Evolutionary conservation across 352 stramenopile species (phyloP).

Genomic region (Phytophthora europaea): DNA sequence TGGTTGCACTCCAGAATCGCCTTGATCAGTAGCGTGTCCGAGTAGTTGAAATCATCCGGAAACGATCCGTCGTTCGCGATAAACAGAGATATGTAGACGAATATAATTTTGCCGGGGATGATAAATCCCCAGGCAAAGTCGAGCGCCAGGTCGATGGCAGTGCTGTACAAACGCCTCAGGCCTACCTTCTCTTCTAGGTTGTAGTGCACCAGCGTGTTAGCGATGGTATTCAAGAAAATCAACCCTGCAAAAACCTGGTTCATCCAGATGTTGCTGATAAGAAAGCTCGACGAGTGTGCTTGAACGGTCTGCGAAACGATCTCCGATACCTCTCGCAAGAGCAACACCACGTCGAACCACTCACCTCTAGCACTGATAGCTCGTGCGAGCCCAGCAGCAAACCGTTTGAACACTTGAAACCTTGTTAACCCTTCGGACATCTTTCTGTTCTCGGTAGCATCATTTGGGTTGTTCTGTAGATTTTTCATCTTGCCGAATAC

Average conservation of each 20-base stretch:
- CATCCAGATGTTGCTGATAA: slow-evolving; percentile 47
- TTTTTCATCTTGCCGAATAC: slow-evolving; percentile 30
- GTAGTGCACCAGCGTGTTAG: slow-evolving; percentile 38
- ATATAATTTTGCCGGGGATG: slow-evolving; percentile 43
- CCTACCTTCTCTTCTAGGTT: slow-evolving; percentile 33
- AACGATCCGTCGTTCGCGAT: slow-evolving; percentile 32
- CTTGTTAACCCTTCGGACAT: background rate
- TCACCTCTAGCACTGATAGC: slow-evolving; percentile 20
- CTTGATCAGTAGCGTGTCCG: slow-evolving; percentile 40
- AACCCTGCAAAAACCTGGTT: slow-evolving; percentile 42
- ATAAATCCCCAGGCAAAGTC: slow-evolving; percentile 46
- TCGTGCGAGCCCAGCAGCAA: slow-evolving; percentile 21
- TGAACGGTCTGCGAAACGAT: slow-evolving; percentile 44
- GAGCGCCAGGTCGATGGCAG: slow-evolving; percentile 36
- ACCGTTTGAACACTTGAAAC: slow-evolving; percentile 17
- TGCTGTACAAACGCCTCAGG: slow-evolving; percentile 34
- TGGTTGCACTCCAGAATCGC: slow-evolving; percentile 47
- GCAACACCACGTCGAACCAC: slow-evolving; percentile 24
- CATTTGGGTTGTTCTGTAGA: background rate
- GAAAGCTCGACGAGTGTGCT: slow-evolving; percentile 39
- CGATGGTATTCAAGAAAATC: slow-evolving; percentile 48
- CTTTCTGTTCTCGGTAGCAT: background rate
- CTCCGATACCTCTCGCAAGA: slow-evolving; percentile 35
- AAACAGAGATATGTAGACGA: slow-evolving; percentile 41
- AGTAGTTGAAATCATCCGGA: slow-evolving; percentile 37